Percentiles rank a stretch among this genome's conserved stretches.
These are phyloP conservation scores for Aspergillus sp. DNA, from an alignment of 2,329 filamentous ascomycete genomes.

Conservation along the genomic window DNA sequence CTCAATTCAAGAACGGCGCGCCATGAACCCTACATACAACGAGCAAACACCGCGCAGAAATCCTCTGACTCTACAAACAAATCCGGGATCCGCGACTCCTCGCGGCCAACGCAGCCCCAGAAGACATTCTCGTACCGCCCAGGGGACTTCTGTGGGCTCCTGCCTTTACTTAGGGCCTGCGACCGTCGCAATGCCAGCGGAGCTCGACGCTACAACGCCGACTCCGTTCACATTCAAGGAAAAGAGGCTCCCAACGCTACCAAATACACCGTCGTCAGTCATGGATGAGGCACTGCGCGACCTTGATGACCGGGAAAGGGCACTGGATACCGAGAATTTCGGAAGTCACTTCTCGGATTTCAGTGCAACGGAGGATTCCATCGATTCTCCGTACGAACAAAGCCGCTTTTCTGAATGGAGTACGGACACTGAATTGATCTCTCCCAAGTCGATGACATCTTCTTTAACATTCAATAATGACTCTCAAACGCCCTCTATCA, in stretches of 20 bases:
- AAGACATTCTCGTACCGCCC: conserved; percentile 3
- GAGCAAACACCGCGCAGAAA: conserved; percentile 27
- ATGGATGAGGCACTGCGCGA: conserved; percentile 41
- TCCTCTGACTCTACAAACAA: conserved; percentile 30
- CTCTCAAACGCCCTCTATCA: conserved; percentile 17
- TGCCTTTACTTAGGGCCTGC: conserved; percentile 23
- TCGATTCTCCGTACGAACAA: conserved; percentile 29
- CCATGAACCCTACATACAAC: conserved; percentile 29
- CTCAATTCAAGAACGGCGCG: conserved; percentile 40
- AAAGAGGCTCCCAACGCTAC: conserved; percentile 46
- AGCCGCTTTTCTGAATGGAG: conserved; percentile 45
- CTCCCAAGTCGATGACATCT: conserved; percentile 38
- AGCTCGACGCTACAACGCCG: conserved; percentile 23
- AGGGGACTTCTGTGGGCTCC: conserved; percentile 20
- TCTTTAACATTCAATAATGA: conserved; percentile 32
- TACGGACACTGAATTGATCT: conserved; percentile 36
- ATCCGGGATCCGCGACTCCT: conserved; percentile 4
- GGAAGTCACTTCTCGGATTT: conserved; percentile 46
- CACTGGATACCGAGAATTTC: conserved; percentile 32
- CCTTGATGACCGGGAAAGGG: conserved; percentile 33
- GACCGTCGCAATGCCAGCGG: conserved; percentile 12
- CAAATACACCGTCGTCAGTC: conserved; percentile 48
- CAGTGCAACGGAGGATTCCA: conserved; percentile 34
- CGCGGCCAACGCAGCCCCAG: conserved; percentile 16
- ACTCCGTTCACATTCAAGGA: conserved; percentile 29